Evolutionary conservation across 805 yeast genomes (phyloP).

Genomic region (Candida coleopterorum): DNA sequence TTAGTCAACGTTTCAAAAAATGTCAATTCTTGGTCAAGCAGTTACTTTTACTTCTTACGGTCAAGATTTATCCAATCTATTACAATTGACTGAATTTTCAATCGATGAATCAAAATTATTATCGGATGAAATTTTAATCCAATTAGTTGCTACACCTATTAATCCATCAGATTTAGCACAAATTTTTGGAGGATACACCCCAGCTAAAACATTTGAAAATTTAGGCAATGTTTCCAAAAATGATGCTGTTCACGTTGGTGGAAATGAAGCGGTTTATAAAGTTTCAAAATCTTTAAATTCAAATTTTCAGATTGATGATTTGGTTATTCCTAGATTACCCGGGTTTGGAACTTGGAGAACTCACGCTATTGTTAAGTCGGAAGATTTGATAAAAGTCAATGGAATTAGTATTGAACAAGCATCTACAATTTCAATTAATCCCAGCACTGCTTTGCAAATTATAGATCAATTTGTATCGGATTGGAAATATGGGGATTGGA

Average conservation of each 20-base stretch:
- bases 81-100: conserved; percentile 16
- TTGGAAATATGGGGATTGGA: conserved; percentile 19
- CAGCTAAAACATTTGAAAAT: conserved; percentile 53
- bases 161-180: conserved; percentile 91
- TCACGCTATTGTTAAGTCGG: conserved; percentile 42
- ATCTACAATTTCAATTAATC: conserved; percentile 85
- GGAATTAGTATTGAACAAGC: conserved; percentile 49
- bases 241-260: conserved; percentile 72
- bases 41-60: conserved; percentile 21
- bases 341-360: conserved; percentile 89
- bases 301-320: conserved; percentile 63
- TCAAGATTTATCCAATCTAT: conserved; percentile 15
- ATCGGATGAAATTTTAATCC: conserved; percentile 49
- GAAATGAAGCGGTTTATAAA: conserved; percentile 90
- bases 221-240: conserved; percentile 38
- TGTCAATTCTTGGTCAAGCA: conserved; percentile 17
- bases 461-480: conserved; percentile 53
- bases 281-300: conserved; percentile 65
- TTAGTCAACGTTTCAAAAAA: too few species aligned
- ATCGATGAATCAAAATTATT: conserved; percentile 19
- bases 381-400: conserved; percentile 24
- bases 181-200: conserved; percentile 80
- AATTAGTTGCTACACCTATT: conserved; percentile 74
- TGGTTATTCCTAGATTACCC: conserved; percentile 72
- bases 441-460: conserved; percentile 83